Base-by-base conservation (phyloP, 2,329 filamentous ascomycete species). In the Elsinoe arachidis region DNA sequence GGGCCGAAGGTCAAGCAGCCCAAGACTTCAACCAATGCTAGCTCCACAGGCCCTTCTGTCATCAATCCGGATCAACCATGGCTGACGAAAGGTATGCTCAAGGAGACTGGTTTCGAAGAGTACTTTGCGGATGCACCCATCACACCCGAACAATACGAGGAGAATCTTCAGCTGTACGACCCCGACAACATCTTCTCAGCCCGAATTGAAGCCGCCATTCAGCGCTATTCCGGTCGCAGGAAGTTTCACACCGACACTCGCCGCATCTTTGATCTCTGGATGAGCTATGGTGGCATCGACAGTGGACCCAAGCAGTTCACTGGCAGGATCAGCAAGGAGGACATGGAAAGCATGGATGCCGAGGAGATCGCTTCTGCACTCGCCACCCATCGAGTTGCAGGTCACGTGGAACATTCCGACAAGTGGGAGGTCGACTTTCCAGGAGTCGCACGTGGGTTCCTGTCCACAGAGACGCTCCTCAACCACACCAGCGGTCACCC, bases 121-220 rank as follows among this genome's bases (percentile, higher is more conserved):
- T 89, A 83, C 69, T 93, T 82, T 67, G 84, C 87, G 11, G 92
- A 97, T 69, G 79, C 85, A 1, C 90, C 90, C 0, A 73, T 95
- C 60, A 91, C 86, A 0, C 83, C 85, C 0, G 78, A 77, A 0
- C 84, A 95, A 66, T 78, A 81, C 51, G 72, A 78, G 2, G 78
- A 86, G 53, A 88, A 95, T 66, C 73, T 78, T 17, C 76, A 80
- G 11, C 73, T 93, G 21, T 99, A 96, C 67, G 69, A 82, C 62
- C 68, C 73, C 76, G 70, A 72, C 11, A 69, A 70, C 47, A 56
- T 66, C 1, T 74, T 77, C 57, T 62, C 54, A 59, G 87, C 86
- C 57, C 89, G 93, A 47, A 89, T 97, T 39, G 86, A 96, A 67
- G 80, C 85, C 23, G 93, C 89, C 47, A 87, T 97, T 56, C 84